These are phyloP conservation scores for Paraleonurus japonicus DNA, from an alignment of 257 asterid species.

Conservation along the genomic window DNA sequence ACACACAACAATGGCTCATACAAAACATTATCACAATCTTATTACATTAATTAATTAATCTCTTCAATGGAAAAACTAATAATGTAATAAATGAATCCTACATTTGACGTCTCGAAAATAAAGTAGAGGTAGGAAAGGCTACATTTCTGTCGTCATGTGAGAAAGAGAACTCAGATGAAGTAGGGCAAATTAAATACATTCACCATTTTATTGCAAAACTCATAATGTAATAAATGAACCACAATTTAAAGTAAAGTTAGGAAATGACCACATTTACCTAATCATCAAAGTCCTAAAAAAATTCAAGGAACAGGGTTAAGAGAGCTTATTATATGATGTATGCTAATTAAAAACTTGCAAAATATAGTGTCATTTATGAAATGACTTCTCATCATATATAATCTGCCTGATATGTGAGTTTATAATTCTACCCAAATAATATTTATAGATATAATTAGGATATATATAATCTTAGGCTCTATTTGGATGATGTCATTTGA, in stretches of 20 bases:
- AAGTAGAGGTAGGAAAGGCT: background rate
- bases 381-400: no score
- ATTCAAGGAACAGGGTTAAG: no score
- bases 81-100: background rate
- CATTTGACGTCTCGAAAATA: background rate
- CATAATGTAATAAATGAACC: background rate
- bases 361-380: no score
- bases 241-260: background rate
- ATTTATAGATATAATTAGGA: no score
- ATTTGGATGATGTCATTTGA: no score
- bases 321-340: no score
- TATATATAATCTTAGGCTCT: no score
- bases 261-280: background rate
- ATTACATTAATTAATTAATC: no score
- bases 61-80: background rate
- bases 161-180: background rate
- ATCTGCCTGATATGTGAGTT: no score
- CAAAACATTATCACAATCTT: background rate
- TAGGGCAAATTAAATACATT: background rate
- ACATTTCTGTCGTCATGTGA: background rate
- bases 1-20: background rate
- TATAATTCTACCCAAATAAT: no score
- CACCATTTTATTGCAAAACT: background rate
- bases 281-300: background rate
- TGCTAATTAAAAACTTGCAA: no score